Evolutionary conservation across 2,329 filamentous ascomycete genomes (phyloP), one percentile per base, ranked within the genome.

Genomic region (Chrysoporthe deuterocubensis): DNA sequence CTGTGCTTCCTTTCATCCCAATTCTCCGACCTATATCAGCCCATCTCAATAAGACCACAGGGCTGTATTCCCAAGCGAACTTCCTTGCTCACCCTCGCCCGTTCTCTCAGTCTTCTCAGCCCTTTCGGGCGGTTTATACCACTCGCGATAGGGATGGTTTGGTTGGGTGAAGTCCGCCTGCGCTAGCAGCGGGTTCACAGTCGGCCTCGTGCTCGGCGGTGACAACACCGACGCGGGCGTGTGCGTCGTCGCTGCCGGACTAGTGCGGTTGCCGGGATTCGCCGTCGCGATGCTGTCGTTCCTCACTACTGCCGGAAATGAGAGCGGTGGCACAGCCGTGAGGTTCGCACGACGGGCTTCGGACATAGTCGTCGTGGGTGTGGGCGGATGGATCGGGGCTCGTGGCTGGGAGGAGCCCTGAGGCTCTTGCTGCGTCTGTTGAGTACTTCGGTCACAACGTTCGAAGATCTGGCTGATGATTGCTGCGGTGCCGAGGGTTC

Each of bases 141-240:
- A 90, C 62, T 89, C 89, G 75, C 93, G 90, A 75, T 96, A 96
- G 1, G 93, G 92, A 78, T 94, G 92, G 71, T 93, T 90, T 4
- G 92, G 90, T 72, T 90, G 83, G 34, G 84, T 90, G 76, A 96
- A 96, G 75, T 96, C 92, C 1, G 92, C 92, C 59, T 73, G 70
- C 34, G 87, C 88, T 72, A 90, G 85, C 50, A 95, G 78, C 1
- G 92, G 92, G 74, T 95, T 95, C 6, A 90, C 77, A 14, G 81
- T 82, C 21, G 81, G 78, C 73, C 75, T 76, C 32, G 77, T 74
- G 18, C 77, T 75, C 18, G 73, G 73, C 32, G 75, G 75, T 37
- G 68, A 61, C 32, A 62, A 64, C 5, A 59, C 37, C 54, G 67
- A 68, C 5, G 62, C 66, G 5, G 66, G 66, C 21, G 68, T 70